These are phyloP conservation scores for Podospora pseudocomata DNA, from an alignment of 495 filamentous ascomycete species.

Conservation along the genomic window DNA sequence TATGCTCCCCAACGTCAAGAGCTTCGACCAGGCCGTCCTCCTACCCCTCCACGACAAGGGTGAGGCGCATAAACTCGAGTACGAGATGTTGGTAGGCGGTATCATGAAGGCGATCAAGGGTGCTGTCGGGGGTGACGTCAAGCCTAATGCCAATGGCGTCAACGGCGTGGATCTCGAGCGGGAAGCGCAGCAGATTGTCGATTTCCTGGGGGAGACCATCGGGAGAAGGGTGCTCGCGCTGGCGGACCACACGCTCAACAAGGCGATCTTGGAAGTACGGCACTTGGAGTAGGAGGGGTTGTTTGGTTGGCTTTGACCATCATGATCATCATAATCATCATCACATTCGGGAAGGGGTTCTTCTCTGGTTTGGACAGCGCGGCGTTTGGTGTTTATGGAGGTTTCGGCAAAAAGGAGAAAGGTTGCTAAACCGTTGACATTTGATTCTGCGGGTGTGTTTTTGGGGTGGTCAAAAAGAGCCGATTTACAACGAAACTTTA, in stretches of 20 bases:
- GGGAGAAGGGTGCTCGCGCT: constrained; percentile 55
- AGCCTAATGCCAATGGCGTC: constrained; percentile 21
- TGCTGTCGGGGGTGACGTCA: constrained; percentile 1
- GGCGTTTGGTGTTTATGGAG: constrained; percentile 12
- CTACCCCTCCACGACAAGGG: constrained; percentile 57
- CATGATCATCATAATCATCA: not conserved
- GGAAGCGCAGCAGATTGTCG: constrained; percentile 52
- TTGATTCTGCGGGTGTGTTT: not conserved
- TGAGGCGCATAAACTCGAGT: constrained; percentile 53
- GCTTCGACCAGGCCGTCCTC: constrained; percentile 66
- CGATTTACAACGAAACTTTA: not conserved
- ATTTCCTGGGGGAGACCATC: constrained; percentile 55
- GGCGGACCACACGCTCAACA: constrained; percentile 49
- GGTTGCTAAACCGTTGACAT: not conserved
- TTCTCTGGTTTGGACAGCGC: not conserved
- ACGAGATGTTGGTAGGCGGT: constrained; percentile 58
- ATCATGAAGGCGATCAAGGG: constrained; percentile 57
- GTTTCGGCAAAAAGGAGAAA: not conserved
- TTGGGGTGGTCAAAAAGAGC: not conserved
- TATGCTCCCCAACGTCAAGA: constrained; percentile 72
- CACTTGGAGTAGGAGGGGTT: constrained; percentile 31
- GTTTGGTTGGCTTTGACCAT: not conserved
- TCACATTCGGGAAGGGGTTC: not conserved
- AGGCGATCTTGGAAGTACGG: constrained; percentile 48
- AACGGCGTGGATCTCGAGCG: constrained; percentile 31